Evolutionary conservation across 805 yeast genomes (phyloP).

Genomic region (Candida sanyiensis): DNA sequence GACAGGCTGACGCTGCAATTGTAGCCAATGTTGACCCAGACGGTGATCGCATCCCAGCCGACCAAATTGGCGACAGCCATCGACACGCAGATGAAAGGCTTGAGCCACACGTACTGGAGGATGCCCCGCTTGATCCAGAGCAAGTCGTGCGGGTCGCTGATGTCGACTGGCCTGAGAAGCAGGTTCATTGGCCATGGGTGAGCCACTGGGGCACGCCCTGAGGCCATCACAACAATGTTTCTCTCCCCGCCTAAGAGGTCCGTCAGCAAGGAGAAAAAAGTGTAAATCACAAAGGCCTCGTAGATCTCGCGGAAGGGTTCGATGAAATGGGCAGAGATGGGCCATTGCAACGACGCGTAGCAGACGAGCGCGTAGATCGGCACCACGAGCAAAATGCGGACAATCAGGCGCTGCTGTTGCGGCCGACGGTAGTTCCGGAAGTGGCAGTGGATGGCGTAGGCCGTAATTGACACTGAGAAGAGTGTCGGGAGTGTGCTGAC

Average conservation of each 20-base stretch:
- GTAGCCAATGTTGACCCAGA: slow-evolving; percentile 66
- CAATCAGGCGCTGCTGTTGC: slow-evolving; percentile 74
- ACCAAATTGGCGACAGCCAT: slow-evolving; percentile 41
- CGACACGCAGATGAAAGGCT: slow-evolving; percentile 71
- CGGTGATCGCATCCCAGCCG: slow-evolving; percentile 47
- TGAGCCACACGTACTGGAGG: slow-evolving; percentile 91
- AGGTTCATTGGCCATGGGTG: slow-evolving; percentile 54
- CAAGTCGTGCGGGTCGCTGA: slow-evolving; percentile 80
- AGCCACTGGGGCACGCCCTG: slow-evolving; percentile 64
- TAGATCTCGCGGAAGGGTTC: slow-evolving; percentile 85
- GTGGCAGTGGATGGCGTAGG: slow-evolving; percentile 39
- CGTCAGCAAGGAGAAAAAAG: slow-evolving; percentile 80
- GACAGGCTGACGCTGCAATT: slow-evolving; percentile 79
- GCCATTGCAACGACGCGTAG: slow-evolving; percentile 47
- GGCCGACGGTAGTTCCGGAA: slow-evolving; percentile 80
- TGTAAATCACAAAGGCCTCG: slow-evolving; percentile 93
- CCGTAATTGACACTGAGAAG: slow-evolving; percentile 5
- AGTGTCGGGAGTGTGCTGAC: slow-evolving; percentile 7
- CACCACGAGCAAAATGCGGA: slow-evolving; percentile 74
- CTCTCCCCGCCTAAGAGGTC: slow-evolving; percentile 90
- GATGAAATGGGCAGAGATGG: slow-evolving; percentile 39
- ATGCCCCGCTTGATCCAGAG: slow-evolving; percentile 76
- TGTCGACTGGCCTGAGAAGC: slow-evolving; percentile 58
- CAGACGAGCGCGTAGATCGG: slow-evolving; percentile 78
- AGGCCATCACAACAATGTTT: slow-evolving; percentile 62